These are phyloP conservation scores for Nakazawaea wickerhamii DNA, from an alignment of 805 yeast species.

Conservation along the genomic window DNA sequence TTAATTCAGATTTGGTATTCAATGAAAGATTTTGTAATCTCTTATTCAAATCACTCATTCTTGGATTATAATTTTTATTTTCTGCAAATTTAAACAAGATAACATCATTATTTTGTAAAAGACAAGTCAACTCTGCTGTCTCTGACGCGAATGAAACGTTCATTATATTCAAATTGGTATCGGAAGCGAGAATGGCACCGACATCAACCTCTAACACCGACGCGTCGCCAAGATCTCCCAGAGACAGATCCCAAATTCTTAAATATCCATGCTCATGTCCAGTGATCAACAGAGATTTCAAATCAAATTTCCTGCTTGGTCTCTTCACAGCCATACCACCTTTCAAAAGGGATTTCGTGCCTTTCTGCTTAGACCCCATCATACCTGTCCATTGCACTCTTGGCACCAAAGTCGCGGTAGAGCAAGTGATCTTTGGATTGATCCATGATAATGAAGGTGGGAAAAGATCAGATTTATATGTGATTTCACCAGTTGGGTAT, in stretches of 20 bases:
- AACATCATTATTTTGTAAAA: conserved; percentile 66
- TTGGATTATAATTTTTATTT: conserved; percentile 39
- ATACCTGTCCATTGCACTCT: conserved; percentile 76
- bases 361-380: conserved; percentile 35
- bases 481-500: conserved; percentile 49
- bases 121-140: conserved; percentile 68
- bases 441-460: conserved; percentile 81
- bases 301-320: conserved; percentile 38
- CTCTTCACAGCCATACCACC: conserved; percentile 75
- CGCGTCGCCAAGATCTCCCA: conserved; percentile 60
- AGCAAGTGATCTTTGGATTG: conserved; percentile 61
- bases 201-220: conserved; percentile 57
- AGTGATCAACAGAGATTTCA: conserved; percentile 61
- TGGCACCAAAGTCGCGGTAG: conserved; percentile 51
- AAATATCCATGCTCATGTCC: conserved; percentile 87
- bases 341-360: conserved; percentile 38
- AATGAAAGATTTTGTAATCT: conserved; percentile 26
- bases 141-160: conserved; percentile 72
- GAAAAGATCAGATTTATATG: conserved; percentile 51
- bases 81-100: conserved; percentile 66
- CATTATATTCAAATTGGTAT: conserved; percentile 41
- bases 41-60: conserved; percentile 25
- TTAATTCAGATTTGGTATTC: conserved; percentile 19
- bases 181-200: conserved; percentile 35
- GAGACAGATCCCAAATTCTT: conserved; percentile 78